These are phyloP conservation scores for Zymoseptoria crescenta DNA, from an alignment of 2,329 filamentous ascomycete genomes.

Conservation along the genomic window DNA sequence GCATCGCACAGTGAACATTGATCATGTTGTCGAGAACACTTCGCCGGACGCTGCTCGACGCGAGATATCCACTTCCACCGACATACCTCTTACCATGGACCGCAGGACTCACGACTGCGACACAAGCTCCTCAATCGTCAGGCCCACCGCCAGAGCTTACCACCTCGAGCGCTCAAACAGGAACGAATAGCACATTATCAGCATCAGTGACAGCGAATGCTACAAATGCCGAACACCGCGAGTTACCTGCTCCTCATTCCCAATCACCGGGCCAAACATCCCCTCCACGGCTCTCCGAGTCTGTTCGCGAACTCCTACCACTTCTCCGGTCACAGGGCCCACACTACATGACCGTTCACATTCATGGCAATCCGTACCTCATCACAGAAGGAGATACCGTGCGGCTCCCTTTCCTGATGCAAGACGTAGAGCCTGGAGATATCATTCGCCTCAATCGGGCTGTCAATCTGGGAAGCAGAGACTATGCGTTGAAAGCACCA, in stretches of 20 bases:
- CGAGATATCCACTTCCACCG: constrained; percentile 42
- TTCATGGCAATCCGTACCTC: constrained; percentile 73
- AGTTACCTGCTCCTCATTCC: neutral
- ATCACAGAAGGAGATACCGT: constrained; percentile 52
- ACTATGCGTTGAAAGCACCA: constrained; percentile 76
- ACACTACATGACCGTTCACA: constrained; percentile 73
- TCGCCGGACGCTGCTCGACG: constrained; percentile 56
- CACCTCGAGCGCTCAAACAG: neutral
- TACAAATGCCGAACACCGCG: neutral
- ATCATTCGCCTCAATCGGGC: constrained; percentile 82
- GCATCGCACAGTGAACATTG: neutral
- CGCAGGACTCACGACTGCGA: constrained; percentile 36
- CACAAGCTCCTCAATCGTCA: constrained; percentile 1
- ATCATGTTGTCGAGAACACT: constrained; percentile 45
- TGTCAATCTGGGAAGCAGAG: constrained; percentile 71
- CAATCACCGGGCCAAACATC: neutral
- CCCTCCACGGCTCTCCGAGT: constrained; percentile 43
- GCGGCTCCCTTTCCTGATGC: constrained; percentile 45
- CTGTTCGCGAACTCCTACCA: constrained; percentile 57
- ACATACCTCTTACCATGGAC: constrained; percentile 47
- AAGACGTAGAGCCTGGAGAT: constrained; percentile 60
- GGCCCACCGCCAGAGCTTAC: neutral
- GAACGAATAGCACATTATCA: neutral
- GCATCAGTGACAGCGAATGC: neutral
- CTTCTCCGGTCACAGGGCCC: constrained; percentile 63